Conservation (phyloP, 257 asterid species). For the Scutellaria barbata region DNA sequence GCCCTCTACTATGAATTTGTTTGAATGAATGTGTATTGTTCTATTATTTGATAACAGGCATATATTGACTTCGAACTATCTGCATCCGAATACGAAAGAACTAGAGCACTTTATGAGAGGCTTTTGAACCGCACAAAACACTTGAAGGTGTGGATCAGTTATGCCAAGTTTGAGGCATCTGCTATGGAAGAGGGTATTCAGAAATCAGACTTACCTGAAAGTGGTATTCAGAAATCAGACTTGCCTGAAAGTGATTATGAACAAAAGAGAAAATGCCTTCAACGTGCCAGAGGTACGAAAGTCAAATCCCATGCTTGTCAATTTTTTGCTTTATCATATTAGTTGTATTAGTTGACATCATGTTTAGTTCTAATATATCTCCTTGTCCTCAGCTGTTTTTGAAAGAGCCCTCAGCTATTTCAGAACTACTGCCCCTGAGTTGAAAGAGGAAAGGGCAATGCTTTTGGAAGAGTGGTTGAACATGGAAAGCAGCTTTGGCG, state of each 20-base stretch:
- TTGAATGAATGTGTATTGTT: slow-evolving; percentile 3
- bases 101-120: slow-evolving; percentile 90
- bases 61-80: slow-evolving; percentile 95
- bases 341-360: neutral
- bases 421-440: slow-evolving; percentile 76
- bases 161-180: slow-evolving; percentile 91
- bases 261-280: slow-evolving; percentile 60
- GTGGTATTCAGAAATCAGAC: slow-evolving; percentile 43
- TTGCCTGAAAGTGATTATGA: slow-evolving; percentile 53
- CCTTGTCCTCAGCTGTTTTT: slow-evolving; percentile 60
- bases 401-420: slow-evolving; percentile 78
- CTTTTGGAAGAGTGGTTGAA: slow-evolving; percentile 88
- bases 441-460: slow-evolving; percentile 96
- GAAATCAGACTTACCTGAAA: slow-evolving; percentile 39
- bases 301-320: neutral
- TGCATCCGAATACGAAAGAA: slow-evolving; percentile 76
- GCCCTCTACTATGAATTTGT: slow-evolving; percentile 9
- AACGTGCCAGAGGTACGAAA: slow-evolving; percentile 78
- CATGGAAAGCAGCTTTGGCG: slow-evolving; percentile 73
- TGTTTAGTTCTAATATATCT: slow-evolving; percentile 16
- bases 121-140: slow-evolving; percentile 91
- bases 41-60: slow-evolving; percentile 56
- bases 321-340: slow-evolving; percentile 17
- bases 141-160: slow-evolving; percentile 97
- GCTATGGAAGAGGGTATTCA: slow-evolving; percentile 52